Evolutionary conservation across 2,329 filamentous ascomycete genomes (phyloP).

Genomic region (Hymenoscyphus albidus): DNA sequence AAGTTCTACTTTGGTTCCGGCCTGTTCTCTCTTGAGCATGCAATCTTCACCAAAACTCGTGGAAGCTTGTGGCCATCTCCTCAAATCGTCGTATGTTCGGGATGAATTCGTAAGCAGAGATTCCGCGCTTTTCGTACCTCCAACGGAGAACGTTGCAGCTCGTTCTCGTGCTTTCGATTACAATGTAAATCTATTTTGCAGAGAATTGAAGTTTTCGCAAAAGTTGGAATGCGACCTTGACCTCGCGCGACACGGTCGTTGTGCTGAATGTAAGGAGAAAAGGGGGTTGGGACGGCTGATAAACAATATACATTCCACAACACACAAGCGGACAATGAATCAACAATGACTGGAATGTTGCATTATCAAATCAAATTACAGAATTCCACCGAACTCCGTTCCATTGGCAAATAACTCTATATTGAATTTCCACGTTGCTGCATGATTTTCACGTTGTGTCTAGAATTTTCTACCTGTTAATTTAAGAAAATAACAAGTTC

Average conservation of each 20-base stretch:
- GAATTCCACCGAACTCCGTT: background rate
- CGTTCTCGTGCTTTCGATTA: no score
- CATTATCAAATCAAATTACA: background rate
- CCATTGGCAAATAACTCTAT: background rate
- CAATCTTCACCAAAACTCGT: background rate
- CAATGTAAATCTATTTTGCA: no score
- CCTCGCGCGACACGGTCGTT: background rate
- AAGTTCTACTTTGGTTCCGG: background rate
- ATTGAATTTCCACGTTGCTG: background rate
- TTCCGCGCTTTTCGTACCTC: no score
- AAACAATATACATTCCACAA: constrained; percentile 1
- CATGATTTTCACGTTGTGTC: background rate
- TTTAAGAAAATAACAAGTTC: no score
- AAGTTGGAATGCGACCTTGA: background rate
- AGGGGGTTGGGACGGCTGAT: background rate
- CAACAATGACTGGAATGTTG: background rate
- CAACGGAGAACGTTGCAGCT: no score
- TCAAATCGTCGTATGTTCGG: no score
- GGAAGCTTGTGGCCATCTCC: background rate
- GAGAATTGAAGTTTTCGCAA: background rate
- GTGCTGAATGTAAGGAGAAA: background rate
- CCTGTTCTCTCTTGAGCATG: background rate
- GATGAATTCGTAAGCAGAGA: no score
- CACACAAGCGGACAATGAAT: constrained; percentile 1
- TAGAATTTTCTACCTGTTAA: background rate